Base-by-base conservation (phyloP, 306 rosid species). In the Aeschynomene evenia region DNA sequence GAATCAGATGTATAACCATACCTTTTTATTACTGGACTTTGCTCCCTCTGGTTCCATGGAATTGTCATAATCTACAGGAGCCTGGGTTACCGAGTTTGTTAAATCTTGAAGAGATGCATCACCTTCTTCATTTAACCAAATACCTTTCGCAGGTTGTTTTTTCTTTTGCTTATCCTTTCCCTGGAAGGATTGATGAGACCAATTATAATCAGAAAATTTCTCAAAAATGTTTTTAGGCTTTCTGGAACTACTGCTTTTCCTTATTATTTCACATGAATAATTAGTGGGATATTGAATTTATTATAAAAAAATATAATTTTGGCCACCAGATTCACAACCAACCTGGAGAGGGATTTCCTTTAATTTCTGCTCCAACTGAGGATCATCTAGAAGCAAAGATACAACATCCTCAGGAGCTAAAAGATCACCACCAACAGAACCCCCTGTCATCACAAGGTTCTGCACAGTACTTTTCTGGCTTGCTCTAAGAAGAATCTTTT, bases 391-490 rank as follows among this genome's bases (percentile, higher is more conserved):
- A 82, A 94, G 97, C 82, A 94, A 77, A 31, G 99, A 94, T 39
- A 94, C 95, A 9, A 94, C 97, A 75, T 94, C 99, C 85, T 94
- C 99, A 4, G 99, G 97, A 73, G 95, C 99, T 92, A 94, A 71
- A 69, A 94, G 82, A 75, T 94, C 99, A 67, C 98, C 98, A 70
- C 89, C 97, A 68, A 91, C 95, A 83, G 95, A 96, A 64, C 99
- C 99, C 63, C 99, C 99, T 1, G 93, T 91, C 97, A 94, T 94
- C 70, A 94, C 97, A 75, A 94, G 99, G 88, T 94, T 92, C 81
- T 94, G 99, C 43, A 94, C 99, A 45, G 99, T 89, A 63, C 86
- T 94, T 87, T 94, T 94, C 79, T 94, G 99, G 77, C 95, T 87
- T 29, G 99, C 99, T 84, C 97, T 84, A 29, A 82, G 95, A 80